A percentile compares a stretch with the other conserved stretches of the same genome.
These are phyloP conservation scores for Cubamyces sp. DNA, from an alignment of 768 basidiomycete species.

Conservation along the genomic window DNA sequence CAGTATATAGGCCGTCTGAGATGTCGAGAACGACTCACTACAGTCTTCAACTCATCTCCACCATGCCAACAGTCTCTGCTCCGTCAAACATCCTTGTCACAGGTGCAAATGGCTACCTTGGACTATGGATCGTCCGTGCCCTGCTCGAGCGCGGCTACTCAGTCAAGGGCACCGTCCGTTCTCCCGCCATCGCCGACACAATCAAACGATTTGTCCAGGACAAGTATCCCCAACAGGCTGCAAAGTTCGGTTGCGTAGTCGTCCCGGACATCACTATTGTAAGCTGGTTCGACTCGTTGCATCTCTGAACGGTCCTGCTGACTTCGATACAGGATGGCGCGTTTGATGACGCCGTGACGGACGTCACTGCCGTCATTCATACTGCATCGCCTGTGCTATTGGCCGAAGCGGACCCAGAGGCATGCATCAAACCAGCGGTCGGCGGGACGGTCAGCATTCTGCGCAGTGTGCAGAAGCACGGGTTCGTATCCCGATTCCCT, in stretches of 20 bases:
- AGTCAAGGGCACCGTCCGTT: slow-evolving; percentile 67
- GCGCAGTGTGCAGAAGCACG: slow-evolving; percentile 60
- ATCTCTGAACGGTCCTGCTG: too few relatives aligned
- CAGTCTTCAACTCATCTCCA: too few relatives aligned
- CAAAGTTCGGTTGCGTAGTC: background rate
- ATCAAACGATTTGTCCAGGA: slow-evolving; percentile 50
- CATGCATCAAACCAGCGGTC: slow-evolving; percentile 71
- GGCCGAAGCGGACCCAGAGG: slow-evolving; percentile 47
- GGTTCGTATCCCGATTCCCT: slow-evolving; percentile 21
- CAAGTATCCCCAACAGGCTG: background rate
- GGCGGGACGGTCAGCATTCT: slow-evolving; percentile 69
- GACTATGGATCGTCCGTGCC: slow-evolving; percentile 53
- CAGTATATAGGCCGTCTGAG: too few relatives aligned
- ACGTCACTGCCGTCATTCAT: slow-evolving; percentile 70
- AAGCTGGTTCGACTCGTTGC: background rate
- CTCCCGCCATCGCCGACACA: slow-evolving; percentile 55
- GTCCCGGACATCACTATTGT: slow-evolving; percentile 6
- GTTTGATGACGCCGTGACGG: slow-evolving; percentile 40
- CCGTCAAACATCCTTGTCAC: slow-evolving; percentile 49
- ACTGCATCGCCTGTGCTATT: slow-evolving; percentile 64
- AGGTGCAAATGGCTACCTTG: slow-evolving; percentile 60
- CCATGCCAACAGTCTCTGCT: slow-evolving; percentile 38
- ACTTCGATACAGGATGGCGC: background rate
- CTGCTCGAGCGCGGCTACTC: slow-evolving; percentile 62
- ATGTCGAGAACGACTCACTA: too few relatives aligned